A percentile compares a stretch with the other conserved stretches of the same genome.
These are phyloP conservation scores for Apiotrichum porosum DNA, from an alignment of 1,284 basidiomycete species.

Conservation along the genomic window DNA sequence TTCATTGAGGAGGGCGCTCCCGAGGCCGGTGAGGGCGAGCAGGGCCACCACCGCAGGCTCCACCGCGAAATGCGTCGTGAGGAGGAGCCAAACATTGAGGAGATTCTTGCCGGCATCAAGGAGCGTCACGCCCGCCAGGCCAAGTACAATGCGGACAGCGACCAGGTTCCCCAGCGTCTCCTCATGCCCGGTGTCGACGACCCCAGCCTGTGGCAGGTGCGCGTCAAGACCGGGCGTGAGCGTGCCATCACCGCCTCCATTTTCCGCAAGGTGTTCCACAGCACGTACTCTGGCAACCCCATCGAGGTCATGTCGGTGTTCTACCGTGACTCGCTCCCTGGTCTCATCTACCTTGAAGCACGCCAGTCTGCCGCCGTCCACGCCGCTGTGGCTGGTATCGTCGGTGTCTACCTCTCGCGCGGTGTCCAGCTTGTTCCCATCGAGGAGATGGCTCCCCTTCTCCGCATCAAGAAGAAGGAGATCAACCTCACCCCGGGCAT, in stretches of 20 bases:
- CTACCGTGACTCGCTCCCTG: conserved; percentile 88
- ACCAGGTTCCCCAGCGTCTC: conserved; percentile 88
- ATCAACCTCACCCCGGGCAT: conserved; percentile 76
- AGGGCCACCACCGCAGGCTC: conserved; percentile 66
- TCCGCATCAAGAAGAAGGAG: conserved; percentile 94
- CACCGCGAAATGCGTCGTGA: conserved; percentile 70
- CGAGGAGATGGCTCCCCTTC: conserved; percentile 94
- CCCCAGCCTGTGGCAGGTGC: conserved; percentile 91
- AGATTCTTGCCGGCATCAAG: conserved; percentile 78
- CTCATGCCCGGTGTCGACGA: conserved; percentile 96
- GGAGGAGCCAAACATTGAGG: conserved; percentile 76
- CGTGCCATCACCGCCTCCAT: conserved; percentile 88
- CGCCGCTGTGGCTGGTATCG: conserved; percentile 79
- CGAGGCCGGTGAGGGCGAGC: conserved; percentile 58
- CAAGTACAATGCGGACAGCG: conserved; percentile 82
- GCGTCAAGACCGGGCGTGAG: conserved; percentile 89
- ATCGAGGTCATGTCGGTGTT: conserved; percentile 87
- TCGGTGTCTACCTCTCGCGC: conserved; percentile 76
- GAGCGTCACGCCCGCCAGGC: conserved; percentile 70
- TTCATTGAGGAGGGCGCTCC: conserved; percentile 75
- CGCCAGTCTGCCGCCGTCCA: conserved; percentile 79
- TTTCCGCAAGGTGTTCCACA: conserved; percentile 74
- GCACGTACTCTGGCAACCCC: conserved; percentile 55
- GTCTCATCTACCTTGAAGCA: conserved; percentile 95
- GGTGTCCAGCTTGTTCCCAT: conserved; percentile 86